These are phyloP conservation scores for Samsoniella hepiali DNA, from an alignment of 2,329 filamentous ascomycete genomes.

Conservation along the genomic window DNA sequence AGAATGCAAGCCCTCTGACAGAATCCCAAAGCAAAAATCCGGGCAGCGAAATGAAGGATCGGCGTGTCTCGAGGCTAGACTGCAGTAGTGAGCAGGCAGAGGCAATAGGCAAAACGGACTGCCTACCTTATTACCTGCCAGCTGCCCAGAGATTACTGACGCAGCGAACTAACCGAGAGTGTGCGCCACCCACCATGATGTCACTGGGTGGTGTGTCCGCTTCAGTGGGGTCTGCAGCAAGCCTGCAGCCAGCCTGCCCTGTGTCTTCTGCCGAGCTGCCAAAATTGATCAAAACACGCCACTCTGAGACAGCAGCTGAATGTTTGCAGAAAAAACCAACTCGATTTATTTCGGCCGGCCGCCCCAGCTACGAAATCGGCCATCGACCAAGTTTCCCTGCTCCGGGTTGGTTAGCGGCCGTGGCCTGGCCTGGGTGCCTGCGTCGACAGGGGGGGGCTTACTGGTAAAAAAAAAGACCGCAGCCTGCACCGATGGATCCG, in stretches of 20 bases:
- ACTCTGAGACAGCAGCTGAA: not conserved
- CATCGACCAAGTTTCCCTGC: too few relatives aligned
- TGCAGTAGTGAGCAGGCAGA: not conserved
- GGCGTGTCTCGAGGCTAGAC: not conserved
- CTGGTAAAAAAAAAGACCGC: too few relatives aligned
- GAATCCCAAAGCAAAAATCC: not conserved
- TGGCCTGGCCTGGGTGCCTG: too few relatives aligned
- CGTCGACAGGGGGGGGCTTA: not conserved
- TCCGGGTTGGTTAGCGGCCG: too few relatives aligned
- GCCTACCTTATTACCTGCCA: too few relatives aligned
- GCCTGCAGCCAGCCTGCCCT: not conserved
- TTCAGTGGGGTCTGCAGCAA: not conserved
- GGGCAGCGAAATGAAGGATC: conserved; percentile 9
- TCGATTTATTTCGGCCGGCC: not conserved
- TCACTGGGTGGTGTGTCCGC: not conserved
- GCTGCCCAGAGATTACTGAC: too few relatives aligned
- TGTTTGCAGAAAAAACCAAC: not conserved
- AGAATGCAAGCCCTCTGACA: not conserved
- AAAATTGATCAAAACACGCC: not conserved
- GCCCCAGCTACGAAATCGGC: not conserved
- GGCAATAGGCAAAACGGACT: not conserved
- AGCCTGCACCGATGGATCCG: not conserved
- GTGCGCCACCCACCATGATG: not conserved
- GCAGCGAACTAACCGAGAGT: too few relatives aligned
- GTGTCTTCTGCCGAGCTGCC: not conserved